phyloP scores from a whole-genome alignment of 176 grass and related monocot species.

The Phoenix roebelenii region DNA sequence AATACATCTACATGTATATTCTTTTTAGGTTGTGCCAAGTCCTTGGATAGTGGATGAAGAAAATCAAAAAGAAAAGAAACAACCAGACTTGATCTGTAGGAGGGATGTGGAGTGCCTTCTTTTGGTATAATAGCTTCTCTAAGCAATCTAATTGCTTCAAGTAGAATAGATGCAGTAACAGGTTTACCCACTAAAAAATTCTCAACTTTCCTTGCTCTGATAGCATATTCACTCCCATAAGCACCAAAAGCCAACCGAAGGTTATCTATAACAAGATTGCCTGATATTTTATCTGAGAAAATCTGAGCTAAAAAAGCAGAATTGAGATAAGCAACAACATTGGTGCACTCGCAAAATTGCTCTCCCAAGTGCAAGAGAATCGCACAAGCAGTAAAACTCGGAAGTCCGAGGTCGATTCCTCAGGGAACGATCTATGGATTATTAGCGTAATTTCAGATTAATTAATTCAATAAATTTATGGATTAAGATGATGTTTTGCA shows the following conservation, averaged over 20 bases:
- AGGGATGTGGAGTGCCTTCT: slow-evolving; percentile 56
- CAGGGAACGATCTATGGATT: too few relatives aligned
- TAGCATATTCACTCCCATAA: slow-evolving; percentile 66
- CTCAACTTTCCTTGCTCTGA: slow-evolving; percentile 75
- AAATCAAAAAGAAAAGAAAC: slow-evolving; percentile 85
- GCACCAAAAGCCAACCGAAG: slow-evolving; percentile 71
- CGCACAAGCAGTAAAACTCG: too few relatives aligned
- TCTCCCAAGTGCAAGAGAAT: too few relatives aligned
- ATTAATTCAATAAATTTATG: too few relatives aligned
- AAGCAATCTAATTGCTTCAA: slow-evolving; percentile 60
- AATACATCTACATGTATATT: neutral
- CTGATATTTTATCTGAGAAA: slow-evolving; percentile 38
- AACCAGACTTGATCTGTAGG: slow-evolving; percentile 74
- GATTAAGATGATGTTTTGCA: too few relatives aligned
- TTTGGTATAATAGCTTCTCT: slow-evolving; percentile 51
- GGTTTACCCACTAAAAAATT: slow-evolving; percentile 63
- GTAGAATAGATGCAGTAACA: slow-evolving; percentile 38
- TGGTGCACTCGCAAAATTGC: too few relatives aligned
- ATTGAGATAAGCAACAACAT: slow-evolving; percentile 77
- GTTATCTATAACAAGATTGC: slow-evolving; percentile 27
- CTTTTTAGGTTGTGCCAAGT: slow-evolving; percentile 28
- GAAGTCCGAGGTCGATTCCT: too few relatives aligned
- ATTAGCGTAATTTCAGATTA: too few relatives aligned
- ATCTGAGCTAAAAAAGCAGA: slow-evolving; percentile 67
- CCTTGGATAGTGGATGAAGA: slow-evolving; percentile 38